Percentiles rank a stretch among this genome's conserved stretches.
Evolutionary conservation across 2,329 filamentous ascomycete genomes (phyloP).

Genomic region (Plenodomus lindquistii): DNA sequence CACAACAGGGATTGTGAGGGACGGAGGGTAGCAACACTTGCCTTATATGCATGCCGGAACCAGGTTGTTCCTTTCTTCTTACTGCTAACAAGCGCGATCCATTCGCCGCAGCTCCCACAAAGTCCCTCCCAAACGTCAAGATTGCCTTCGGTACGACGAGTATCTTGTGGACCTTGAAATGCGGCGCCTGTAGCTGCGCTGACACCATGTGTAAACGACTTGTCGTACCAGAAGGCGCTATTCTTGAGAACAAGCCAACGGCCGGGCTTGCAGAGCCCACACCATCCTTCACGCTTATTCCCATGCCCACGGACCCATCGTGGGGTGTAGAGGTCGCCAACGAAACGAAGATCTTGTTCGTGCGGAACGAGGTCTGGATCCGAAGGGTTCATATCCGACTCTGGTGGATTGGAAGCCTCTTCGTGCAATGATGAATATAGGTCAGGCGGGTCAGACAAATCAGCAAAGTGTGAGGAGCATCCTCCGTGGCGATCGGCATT

Average conservation of each 20-base stretch:
- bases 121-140: slow-evolving; percentile 81
- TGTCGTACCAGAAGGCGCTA: slow-evolving; percentile 92
- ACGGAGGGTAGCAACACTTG: slow-evolving; percentile 44
- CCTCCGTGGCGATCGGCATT: slow-evolving; percentile 73
- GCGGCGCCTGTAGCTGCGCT: slow-evolving; percentile 78
- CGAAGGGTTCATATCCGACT: slow-evolving; percentile 78
- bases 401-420: slow-evolving; percentile 72
- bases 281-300: slow-evolving; percentile 88
- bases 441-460: slow-evolving; percentile 75
- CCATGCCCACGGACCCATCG: slow-evolving; percentile 83
- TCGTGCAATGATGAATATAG: slow-evolving; percentile 75
- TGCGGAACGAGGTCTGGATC: slow-evolving; percentile 77
- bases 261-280: slow-evolving; percentile 82
- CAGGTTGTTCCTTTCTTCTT: slow-evolving; percentile 93
- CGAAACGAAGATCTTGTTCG: slow-evolving; percentile 74
- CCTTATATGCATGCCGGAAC: slow-evolving; percentile 89
- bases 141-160: slow-evolving; percentile 76
- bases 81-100: slow-evolving; percentile 79
- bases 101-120: slow-evolving; percentile 77
- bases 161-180: slow-evolving; percentile 77
- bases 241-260: slow-evolving; percentile 88
- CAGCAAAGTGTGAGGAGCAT: slow-evolving; percentile 66
- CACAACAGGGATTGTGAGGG: slow-evolving; percentile 9
- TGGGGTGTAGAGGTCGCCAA: slow-evolving; percentile 81
- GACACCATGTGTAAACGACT: slow-evolving; percentile 86